Base-by-base conservation (phyloP, 2,329 filamentous ascomycete genomes). In the Alternaria conjuncta region DNA sequence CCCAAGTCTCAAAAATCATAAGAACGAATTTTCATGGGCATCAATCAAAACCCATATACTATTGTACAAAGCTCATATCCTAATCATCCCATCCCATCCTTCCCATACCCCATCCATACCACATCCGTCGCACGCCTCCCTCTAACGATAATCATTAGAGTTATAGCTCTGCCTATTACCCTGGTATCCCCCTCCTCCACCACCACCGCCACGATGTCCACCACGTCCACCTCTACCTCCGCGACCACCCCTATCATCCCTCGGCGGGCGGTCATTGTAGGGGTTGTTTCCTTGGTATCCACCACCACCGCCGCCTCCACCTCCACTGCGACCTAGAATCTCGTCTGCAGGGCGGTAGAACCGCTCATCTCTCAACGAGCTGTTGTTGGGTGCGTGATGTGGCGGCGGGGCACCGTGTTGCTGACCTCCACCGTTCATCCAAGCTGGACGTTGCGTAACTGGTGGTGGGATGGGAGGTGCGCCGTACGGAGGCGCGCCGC, bases 171-270 rank as follows among this genome's bases (percentile, higher is more conserved):
- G 62, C 25, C 69, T 61, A 21, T 71, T 64, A 2, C 66, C 65
- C 2, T 64, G 61, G 20, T 66, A 61, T 26, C 70, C 68, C 4
- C 67, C 36, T 28, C 66, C 66, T 5, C 26, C 26, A 12, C 66
- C 60, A 23, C 64, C 54, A 44, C 75, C 71, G 18, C 76, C 73
- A n/a, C 71, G 66, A 25, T 71, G 64, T 12, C 75, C 71, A 26
- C 75, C 71, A 8, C 75, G 62, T 41, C 77, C 74, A n/a, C 75
- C 73, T 44, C 69, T 58, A 25, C 64, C 68, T 4, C 70, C 66
- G 26, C 64, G 51, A 6, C 57, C 60, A 36, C 70, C 64, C 10
- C 68, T 61, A 12, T 71, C 67, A 18, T 71, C 65, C 4, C 70
- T 54, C 7, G 65, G 63, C 13, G 66, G 65, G 4, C 70, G 71